Evolutionary conservation across 1,284 basidiomycete species (phyloP).

Genomic region (Coniophora puteana): DNA sequence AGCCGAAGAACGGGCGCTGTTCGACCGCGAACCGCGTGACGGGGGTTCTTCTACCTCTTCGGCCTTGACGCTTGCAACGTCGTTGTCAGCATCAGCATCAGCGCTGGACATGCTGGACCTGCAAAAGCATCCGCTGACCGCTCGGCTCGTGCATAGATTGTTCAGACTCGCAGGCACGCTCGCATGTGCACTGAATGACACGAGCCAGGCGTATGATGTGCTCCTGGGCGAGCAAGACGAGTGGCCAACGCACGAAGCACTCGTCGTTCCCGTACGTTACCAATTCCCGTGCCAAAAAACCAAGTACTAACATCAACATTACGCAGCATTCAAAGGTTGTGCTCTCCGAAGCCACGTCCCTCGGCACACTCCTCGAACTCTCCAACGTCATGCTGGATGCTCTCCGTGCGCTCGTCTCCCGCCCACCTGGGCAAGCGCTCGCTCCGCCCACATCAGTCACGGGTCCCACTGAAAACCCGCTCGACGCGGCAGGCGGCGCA

Average conservation of each 20-base stretch:
- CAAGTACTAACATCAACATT: conserved; percentile 1
- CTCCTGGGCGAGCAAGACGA: conserved; percentile 65
- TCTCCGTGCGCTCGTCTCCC: conserved; percentile 55
- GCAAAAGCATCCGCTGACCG: conserved; percentile 65
- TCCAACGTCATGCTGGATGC: conserved; percentile 71
- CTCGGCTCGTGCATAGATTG: conserved; percentile 64
- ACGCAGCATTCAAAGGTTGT: conserved; percentile 77
- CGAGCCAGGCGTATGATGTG: conserved; percentile 68
- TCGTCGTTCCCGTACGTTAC: conserved; percentile 69
- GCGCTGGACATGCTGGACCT: conserved; percentile 53
- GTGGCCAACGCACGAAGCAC: conserved; percentile 64
- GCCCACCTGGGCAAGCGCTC: conserved; percentile 51
- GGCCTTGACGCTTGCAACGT: too few relatives aligned
- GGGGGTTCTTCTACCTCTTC: neutral
- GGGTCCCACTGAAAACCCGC: conserved; percentile 40
- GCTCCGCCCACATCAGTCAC: conserved; percentile 34
- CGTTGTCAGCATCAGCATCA: conserved; percentile 25
- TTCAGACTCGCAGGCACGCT: conserved; percentile 68
- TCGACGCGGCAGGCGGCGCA: conserved; percentile 56
- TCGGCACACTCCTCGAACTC: conserved; percentile 76
- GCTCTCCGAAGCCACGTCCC: conserved; percentile 70
- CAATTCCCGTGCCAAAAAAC: conserved; percentile 4
- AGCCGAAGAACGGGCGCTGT: conserved; percentile 62
- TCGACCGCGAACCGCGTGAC: conserved; percentile 63
- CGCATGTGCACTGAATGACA: conserved; percentile 64